Conservation (phyloP, 331 rosid species). For the Cydonia oblonga region DNA sequence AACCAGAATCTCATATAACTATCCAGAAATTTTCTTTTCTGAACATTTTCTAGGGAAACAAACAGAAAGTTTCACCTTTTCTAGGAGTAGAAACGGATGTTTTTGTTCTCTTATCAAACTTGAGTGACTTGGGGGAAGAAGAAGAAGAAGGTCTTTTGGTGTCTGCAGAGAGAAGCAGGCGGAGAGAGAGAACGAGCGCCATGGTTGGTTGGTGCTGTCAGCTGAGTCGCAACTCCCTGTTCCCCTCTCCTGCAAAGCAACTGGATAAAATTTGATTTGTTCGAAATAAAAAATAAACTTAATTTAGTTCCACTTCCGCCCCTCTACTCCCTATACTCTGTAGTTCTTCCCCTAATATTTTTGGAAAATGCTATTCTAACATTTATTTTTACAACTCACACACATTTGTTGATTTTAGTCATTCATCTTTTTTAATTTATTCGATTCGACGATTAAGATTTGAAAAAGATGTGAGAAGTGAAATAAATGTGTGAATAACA, state of each 20-base stretch:
- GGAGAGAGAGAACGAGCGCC: conserved; percentile 35
- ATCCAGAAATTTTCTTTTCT: background rate
- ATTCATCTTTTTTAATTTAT: too few species aligned
- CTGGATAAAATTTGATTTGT: background rate
- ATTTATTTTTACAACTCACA: too few species aligned
- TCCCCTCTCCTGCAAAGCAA: background rate
- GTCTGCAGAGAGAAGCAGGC: conserved; percentile 9
- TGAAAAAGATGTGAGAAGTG: accelerated
- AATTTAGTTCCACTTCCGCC: background rate
- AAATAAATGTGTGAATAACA: too few species aligned
- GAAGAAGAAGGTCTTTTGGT: conserved; percentile 25
- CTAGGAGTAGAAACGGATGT: conserved; percentile 21
- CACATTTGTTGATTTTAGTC: accelerated
- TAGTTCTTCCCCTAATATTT: too few species aligned
- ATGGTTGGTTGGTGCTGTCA: conserved; percentile 4
- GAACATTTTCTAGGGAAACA: background rate
- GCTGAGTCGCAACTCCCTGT: background rate
- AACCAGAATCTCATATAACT: background rate
- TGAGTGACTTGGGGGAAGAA: conserved; percentile 14
- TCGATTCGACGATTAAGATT: too few species aligned
- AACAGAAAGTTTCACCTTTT: conserved; percentile 31
- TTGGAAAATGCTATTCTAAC: too few species aligned
- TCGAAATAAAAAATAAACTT: background rate
- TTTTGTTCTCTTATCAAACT: conserved; percentile 20
- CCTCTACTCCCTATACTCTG: too few species aligned